Conservation (phyloP, 2,329 filamentous ascomycete species). For the Diaporthe citriasiana region DNA sequence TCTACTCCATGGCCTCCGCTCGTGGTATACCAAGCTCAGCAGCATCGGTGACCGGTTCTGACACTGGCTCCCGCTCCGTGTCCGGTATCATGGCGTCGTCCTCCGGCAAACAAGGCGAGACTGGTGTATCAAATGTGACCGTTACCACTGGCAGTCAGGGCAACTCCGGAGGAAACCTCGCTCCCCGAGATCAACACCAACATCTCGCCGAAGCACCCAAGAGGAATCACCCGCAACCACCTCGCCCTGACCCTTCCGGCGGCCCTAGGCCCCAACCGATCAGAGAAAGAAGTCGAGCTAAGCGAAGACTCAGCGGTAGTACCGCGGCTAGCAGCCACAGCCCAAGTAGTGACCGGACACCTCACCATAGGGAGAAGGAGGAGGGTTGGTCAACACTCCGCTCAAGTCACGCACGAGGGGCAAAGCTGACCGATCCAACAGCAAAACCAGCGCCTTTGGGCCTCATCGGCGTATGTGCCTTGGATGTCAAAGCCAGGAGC, state of each 20-base stretch:
- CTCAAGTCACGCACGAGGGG: slow-evolving; percentile 34
- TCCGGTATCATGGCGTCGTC: slow-evolving; percentile 62
- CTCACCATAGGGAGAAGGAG: slow-evolving; percentile 71
- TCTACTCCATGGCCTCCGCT: slow-evolving; percentile 77
- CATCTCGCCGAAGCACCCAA: slow-evolving; percentile 63
- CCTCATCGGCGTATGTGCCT: slow-evolving; percentile 91
- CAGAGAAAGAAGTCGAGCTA: slow-evolving; percentile 72
- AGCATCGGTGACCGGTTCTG: slow-evolving; percentile 67
- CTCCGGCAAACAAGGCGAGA: slow-evolving; percentile 63
- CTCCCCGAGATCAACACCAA: slow-evolving; percentile 58
- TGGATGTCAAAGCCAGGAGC: slow-evolving; percentile 95
- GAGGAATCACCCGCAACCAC: slow-evolving; percentile 54
- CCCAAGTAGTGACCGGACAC: slow-evolving; percentile 77
- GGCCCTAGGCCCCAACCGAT: slow-evolving; percentile 58
- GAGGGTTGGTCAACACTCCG: slow-evolving; percentile 55
- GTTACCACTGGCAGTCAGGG: slow-evolving; percentile 65
- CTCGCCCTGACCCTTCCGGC: slow-evolving; percentile 46
- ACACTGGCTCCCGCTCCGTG: slow-evolving; percentile 59
- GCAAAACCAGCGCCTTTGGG: slow-evolving; percentile 72
- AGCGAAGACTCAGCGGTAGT: slow-evolving; percentile 84
- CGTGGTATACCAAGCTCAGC: slow-evolving; percentile 67
- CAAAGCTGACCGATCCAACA: slow-evolving; percentile 51
- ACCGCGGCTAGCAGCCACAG: slow-evolving; percentile 87
- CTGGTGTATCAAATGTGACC: slow-evolving; percentile 65
- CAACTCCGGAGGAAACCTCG: slow-evolving; percentile 59